phyloP scores from a whole-genome alignment of 1,284 basidiomycete species.

The Somion occarium region DNA sequence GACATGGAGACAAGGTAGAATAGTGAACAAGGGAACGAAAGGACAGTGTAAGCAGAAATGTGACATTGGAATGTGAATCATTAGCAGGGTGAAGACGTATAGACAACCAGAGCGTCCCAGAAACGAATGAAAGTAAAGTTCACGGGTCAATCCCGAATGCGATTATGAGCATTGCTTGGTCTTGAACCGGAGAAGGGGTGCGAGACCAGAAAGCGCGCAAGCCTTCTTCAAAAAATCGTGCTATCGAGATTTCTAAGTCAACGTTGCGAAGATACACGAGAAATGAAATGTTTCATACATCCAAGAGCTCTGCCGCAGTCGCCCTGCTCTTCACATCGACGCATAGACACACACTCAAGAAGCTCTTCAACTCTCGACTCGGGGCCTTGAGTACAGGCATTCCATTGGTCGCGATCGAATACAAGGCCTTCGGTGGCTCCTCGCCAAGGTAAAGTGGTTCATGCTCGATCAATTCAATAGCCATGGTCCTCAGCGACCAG shows the following conservation, averaged over 20 bases:
- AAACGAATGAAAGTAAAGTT: neutral
- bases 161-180: conserved; percentile 32
- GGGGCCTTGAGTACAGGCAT: conserved; percentile 94
- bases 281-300: conserved; percentile 43
- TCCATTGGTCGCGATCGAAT: conserved; percentile 97
- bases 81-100: conserved; percentile 8
- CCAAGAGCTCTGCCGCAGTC: conserved; percentile 87
- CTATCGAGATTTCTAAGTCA: conserved; percentile 33
- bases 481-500: conserved; percentile 99
- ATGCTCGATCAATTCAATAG: conserved; percentile 99
- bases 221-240: conserved; percentile 91
- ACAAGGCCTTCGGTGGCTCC: conserved; percentile 94
- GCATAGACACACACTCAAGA: conserved; percentile 94
- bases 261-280: neutral
- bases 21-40: neutral
- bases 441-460: conserved; percentile 98
- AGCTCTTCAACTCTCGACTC: conserved; percentile 90
- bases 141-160: neutral
- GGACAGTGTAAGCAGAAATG: neutral
- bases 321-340: conserved; percentile 96
- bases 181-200: conserved; percentile 74
- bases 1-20: neutral
- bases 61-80: conserved; percentile 4
- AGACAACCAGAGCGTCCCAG: conserved; percentile 2
- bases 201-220: conserved; percentile 76